A percentile compares a stretch with the other conserved stretches of the same genome.
phyloP scores from a whole-genome alignment of 2,329 filamentous ascomycete species.

The Sclerotinia glacialis region DNA sequence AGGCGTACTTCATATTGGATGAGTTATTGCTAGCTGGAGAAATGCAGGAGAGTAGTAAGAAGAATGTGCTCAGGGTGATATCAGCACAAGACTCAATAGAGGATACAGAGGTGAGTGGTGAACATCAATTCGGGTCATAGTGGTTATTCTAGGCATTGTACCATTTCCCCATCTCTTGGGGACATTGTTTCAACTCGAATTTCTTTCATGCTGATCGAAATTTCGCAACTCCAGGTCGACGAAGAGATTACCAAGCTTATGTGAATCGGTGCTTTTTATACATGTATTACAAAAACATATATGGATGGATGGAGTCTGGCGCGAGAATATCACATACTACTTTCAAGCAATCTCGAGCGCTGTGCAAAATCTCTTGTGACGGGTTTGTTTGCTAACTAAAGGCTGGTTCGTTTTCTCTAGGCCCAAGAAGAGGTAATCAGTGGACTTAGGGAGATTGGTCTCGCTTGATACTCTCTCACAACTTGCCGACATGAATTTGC shows the following conservation, averaged over 20 bases:
- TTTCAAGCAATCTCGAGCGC: constrained; percentile 10
- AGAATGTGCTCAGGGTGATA: constrained; percentile 95
- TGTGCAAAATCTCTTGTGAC: constrained; percentile 13
- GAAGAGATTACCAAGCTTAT: constrained; percentile 42
- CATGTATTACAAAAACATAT: constrained; percentile 27
- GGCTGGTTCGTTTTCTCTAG: constrained; percentile 19
- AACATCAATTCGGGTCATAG: constrained; percentile 13
- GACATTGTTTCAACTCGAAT: constrained; percentile 12
- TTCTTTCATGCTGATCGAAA: constrained; percentile 21
- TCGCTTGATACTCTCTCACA: constrained; percentile 4
- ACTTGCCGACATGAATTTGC: not conserved
- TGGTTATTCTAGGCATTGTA: constrained; percentile 36
- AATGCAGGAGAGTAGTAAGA: constrained; percentile 98
- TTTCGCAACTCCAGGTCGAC: constrained; percentile 41
- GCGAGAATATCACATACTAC: constrained; percentile 25
- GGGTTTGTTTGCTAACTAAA: constrained; percentile 20
- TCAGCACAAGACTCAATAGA: constrained; percentile 96
- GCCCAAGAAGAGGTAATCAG: constrained; percentile 19
- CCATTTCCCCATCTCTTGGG: constrained; percentile 23
- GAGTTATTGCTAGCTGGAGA: constrained; percentile 93
- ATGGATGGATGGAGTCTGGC: constrained; percentile 28
- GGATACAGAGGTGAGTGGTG: constrained; percentile 85
- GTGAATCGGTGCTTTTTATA: constrained; percentile 33
- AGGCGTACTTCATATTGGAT: constrained; percentile 98
- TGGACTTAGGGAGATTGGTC: constrained; percentile 19